Base-by-base conservation (phyloP, 257 asterid genomes). In the Primulina tabacum region DNA sequence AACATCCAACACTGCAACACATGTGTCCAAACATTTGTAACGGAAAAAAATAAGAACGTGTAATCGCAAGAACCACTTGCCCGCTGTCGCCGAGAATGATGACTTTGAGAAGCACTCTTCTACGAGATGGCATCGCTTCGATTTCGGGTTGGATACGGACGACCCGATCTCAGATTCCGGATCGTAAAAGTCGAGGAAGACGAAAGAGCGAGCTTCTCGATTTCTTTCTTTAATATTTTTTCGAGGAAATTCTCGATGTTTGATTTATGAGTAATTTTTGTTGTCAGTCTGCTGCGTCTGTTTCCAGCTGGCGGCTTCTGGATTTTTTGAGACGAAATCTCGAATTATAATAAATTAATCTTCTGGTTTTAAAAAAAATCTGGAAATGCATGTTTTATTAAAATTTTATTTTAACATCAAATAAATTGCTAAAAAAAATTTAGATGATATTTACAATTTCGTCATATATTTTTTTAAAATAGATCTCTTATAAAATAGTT, bases 51-150 rank as follows among this genome's bases (percentile, higher is more conserved):
- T n/a, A 34, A 37, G 64, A 29, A 60, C 55, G 35, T 29, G 33
- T 1, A 16, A 2, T 38, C 20, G 20, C 58, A 6, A 63, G 4
- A 12, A 61, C 52, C 38, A 82, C 84, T 78, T 17, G 89, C 98
- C 98, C 98, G 81, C 98, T 92, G 75, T 92, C 98, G 62, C 98
- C 98, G 85, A 92, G 98, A 80, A 92, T 92, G 92, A 92, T 92
- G 75, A 92, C 98, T 89, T 92, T 92, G 86, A 92, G 92, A 73
- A 92, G 97, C 38, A 96, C 90, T 81, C 98, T 87, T 81, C 98
- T 81, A 61, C 98, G 95, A 14, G 96, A 90, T 68, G 98, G 85
- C 98, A 92, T 92, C 81, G 67, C 76, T 18, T 18, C 29, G 77
- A 62, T 28, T 75, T 60, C 52, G 61, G 76, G 12, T 43, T 59